These are phyloP conservation scores for Petasospora fabianii DNA, from an alignment of 1,139 yeast species.

Conservation along the genomic window DNA sequence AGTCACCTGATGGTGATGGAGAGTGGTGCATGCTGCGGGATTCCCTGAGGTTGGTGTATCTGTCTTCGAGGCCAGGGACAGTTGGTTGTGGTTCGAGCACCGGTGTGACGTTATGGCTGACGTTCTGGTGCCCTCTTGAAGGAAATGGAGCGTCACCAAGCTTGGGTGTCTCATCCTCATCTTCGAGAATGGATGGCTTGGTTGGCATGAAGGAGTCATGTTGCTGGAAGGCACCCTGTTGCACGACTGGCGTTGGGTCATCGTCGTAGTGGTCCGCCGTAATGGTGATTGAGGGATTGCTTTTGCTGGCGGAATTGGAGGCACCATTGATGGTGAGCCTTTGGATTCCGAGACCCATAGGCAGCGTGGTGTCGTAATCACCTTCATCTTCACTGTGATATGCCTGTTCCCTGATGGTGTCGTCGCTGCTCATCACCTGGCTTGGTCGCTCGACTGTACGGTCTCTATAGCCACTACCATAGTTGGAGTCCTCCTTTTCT, in stretches of 20 bases:
- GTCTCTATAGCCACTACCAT: not conserved
- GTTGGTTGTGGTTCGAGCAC: constrained; percentile 7
- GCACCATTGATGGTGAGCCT: constrained; percentile 6
- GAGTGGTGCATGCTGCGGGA: not conserved
- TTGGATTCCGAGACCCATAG: constrained; percentile 8
- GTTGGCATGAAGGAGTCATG: constrained; percentile 1
- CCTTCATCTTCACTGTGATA: constrained; percentile 1
- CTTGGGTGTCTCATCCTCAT: constrained; percentile 20
- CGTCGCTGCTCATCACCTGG: not conserved
- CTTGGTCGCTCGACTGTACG: not conserved
- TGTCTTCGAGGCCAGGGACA: constrained; percentile 2
- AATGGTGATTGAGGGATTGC: not conserved
- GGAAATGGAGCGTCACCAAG: constrained; percentile 5
- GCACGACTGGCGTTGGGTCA: constrained; percentile 23
- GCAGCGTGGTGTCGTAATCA: not conserved
- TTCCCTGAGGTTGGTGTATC: constrained; percentile 4
- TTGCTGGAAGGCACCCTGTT: constrained; percentile 8
- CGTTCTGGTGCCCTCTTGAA: not conserved
- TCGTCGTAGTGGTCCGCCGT: constrained; percentile 14
- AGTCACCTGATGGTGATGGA: not conserved
- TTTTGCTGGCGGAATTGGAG: not conserved
- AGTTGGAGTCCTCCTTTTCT: not conserved
- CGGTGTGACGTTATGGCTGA: constrained; percentile 10
- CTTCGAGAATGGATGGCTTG: constrained; percentile 1
- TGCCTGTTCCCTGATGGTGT: constrained; percentile 1